These are phyloP conservation scores for Dryas alaskensis DNA, from an alignment of 306 rosid species.

Conservation along the genomic window DNA sequence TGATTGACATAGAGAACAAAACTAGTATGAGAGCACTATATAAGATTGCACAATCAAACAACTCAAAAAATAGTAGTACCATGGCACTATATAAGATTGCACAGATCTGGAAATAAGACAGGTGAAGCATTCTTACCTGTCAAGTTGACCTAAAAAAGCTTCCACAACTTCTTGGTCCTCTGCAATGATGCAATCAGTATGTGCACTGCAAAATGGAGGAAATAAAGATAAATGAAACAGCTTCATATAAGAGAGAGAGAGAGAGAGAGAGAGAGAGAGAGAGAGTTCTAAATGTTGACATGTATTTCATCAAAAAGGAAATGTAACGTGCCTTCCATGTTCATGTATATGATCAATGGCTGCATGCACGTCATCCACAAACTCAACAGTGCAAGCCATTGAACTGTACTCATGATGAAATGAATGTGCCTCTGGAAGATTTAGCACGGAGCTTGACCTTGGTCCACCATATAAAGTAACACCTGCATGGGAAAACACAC, in stretches of 20 bases:
- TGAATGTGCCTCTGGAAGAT: conserved; percentile 61
- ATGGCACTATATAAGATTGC: background rate
- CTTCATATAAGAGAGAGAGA: background rate
- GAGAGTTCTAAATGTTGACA: conserved; percentile 20
- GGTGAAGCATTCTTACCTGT: conserved; percentile 53
- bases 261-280: conserved; percentile 10
- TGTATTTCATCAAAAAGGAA: conserved; percentile 21
- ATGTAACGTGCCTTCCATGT: conserved; percentile 75
- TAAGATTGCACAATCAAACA: background rate
- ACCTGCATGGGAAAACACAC: conserved; percentile 38
- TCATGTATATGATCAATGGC: conserved; percentile 82
- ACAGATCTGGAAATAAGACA: background rate
- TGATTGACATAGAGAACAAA: background rate
- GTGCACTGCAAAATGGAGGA: conserved; percentile 62
- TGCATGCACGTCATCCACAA: conserved; percentile 72
- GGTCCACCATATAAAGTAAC: conserved; percentile 86
- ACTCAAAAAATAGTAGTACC: background rate
- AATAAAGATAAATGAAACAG: conserved; percentile 15
- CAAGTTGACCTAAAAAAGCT: conserved; percentile 73
- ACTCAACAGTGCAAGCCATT: conserved; percentile 84
- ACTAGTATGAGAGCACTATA: background rate
- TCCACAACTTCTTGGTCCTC: conserved; percentile 73
- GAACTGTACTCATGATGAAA: conserved; percentile 90
- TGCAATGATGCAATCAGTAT: conserved; percentile 81
- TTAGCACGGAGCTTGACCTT: conserved; percentile 60